phyloP scores from a whole-genome alignment of 208 protist genomes.

The Leishmania major region DNA sequence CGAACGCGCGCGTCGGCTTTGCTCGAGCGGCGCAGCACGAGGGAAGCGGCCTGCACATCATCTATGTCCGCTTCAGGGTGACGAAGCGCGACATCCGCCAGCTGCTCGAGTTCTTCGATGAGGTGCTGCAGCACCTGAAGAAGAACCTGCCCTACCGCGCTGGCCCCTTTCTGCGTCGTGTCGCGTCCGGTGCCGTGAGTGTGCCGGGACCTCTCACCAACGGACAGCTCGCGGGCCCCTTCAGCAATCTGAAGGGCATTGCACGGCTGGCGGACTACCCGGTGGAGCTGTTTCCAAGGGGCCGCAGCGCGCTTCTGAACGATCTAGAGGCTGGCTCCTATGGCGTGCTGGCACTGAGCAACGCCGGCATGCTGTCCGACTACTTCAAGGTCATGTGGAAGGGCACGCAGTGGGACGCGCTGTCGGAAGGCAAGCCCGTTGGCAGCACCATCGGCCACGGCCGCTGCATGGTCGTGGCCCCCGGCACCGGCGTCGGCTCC shows the following conservation, averaged over 20 bases:
- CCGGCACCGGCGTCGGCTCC: slow-evolving; percentile 67
- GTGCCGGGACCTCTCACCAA: slow-evolving; percentile 65
- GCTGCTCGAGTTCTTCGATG: slow-evolving; percentile 50
- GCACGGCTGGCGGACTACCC: slow-evolving; percentile 55
- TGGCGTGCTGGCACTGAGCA: slow-evolving; percentile 62
- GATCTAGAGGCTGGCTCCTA: slow-evolving; percentile 71
- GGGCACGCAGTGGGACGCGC: slow-evolving; percentile 48
- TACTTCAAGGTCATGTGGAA: slow-evolving; percentile 81
- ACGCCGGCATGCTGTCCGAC: slow-evolving; percentile 40
- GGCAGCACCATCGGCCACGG: slow-evolving; percentile 43
- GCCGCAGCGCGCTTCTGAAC: slow-evolving; percentile 62
- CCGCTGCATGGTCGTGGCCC: slow-evolving; percentile 56
- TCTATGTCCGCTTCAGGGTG: slow-evolving; percentile 58
- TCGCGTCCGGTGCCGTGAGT: slow-evolving; percentile 51
- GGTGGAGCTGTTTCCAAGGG: slow-evolving; percentile 49
- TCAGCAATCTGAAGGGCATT: slow-evolving; percentile 73
- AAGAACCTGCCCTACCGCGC: slow-evolving; percentile 16
- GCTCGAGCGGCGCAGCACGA: slow-evolving; percentile 14
- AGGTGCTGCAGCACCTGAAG: slow-evolving; percentile 41
- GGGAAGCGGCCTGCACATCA: slow-evolving; percentile 26
- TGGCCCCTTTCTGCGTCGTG: slow-evolving; percentile 35
- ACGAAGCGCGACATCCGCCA: slow-evolving; percentile 46
- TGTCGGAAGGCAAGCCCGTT: slow-evolving; percentile 23
- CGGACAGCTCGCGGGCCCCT: slow-evolving; percentile 53
- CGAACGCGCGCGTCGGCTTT: slow-evolving; percentile 76